Evolutionary conservation across 2,329 filamentous ascomycete genomes (phyloP).

Genomic region (Microsporum canis): DNA sequence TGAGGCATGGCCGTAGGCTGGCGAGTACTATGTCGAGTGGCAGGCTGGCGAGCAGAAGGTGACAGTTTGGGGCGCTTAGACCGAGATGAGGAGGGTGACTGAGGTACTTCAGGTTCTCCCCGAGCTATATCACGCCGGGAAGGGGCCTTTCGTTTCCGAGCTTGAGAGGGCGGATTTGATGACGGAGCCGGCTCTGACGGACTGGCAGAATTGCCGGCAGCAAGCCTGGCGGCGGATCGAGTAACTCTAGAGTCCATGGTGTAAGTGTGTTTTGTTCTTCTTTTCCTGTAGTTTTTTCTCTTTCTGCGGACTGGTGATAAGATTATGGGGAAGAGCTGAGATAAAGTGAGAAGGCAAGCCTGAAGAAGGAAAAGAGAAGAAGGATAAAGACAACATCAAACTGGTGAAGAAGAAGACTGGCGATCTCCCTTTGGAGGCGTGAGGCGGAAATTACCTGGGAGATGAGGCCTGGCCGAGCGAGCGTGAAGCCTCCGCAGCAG

Average conservation of each 20-base stretch:
- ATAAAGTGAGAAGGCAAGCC: slow-evolving; percentile 6
- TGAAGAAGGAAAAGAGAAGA: slow-evolving; percentile 2
- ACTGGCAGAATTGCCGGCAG: slow-evolving; percentile 33
- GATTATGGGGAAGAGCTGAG: neutral
- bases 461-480: slow-evolving; percentile 21
- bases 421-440: slow-evolving; percentile 4
- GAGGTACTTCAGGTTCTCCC: slow-evolving; percentile 9
- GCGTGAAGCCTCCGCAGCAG: slow-evolving; percentile 16
- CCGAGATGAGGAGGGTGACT: slow-evolving; percentile 30
- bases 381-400: slow-evolving; percentile 5
- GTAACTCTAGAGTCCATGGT: slow-evolving; percentile 94
- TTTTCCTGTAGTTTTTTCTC: no score
- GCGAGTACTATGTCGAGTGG: slow-evolving; percentile 30
- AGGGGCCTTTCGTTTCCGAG: slow-evolving; percentile 67
- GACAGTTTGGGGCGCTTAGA: slow-evolving; percentile 61
- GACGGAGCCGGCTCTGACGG: slow-evolving; percentile 37
- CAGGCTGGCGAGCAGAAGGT: slow-evolving; percentile 32
- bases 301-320: no score
- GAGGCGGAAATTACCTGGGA: slow-evolving; percentile 27
- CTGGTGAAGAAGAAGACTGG: neutral
- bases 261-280: slow-evolving; percentile 41
- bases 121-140: slow-evolving; percentile 34
- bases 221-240: slow-evolving; percentile 60
- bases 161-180: slow-evolving; percentile 38
- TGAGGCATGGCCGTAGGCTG: slow-evolving; percentile 32